Base-by-base conservation (phyloP, 2,329 filamentous ascomycete genomes). In the Ophiostoma populinum region DNA sequence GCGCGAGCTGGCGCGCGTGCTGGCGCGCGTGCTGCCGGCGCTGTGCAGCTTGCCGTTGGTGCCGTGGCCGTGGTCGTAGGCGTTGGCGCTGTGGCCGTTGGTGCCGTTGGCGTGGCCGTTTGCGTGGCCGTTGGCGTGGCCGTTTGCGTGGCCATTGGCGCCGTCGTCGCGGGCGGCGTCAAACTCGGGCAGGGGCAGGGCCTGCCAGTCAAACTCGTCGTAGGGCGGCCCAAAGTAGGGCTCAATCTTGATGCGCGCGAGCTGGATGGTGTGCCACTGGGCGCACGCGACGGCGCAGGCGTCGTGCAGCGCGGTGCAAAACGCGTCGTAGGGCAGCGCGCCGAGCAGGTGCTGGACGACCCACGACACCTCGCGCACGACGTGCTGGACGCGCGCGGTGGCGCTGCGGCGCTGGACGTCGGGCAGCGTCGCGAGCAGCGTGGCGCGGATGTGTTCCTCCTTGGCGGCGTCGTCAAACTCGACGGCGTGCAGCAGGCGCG, bases 171-270 rank as follows among this genome's bases (percentile, higher is more conserved):
- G 7, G 32, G 32, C 13, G 19, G 19, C 28, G 22, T 40, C 34
- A 11, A 53, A 48, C 37, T 51, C 50, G 13, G 49, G 47, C 34
- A 54, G 45, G 36, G 52, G 51, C 26, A 54, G 40, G 4, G 49
- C 47, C 43, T 54, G 51, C 52, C 51, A 54, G 41, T 53, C 52
- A 21, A 47, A 54, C 37, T 53, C 49, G 34, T 54, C 51, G 31
- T 49, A 53, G 0, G 51, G 51, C 6, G 51, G 52, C 3, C 52
- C 52, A 36, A 54, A 54, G 40, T 54, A 54, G 3, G 51, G 50
- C 46, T 55, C 53, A 39, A 55, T 51, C 47, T 54, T 54, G 39
- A 50, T 48, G 4, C 40, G 28, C 5, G 52, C 47, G 4, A 42
- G 21, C 41, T 55, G 53, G 34, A 55, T 50, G 22, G 44, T 44